A percentile compares a stretch with the other conserved stretches of the same genome.
Conservation (phyloP, 306 rosid species). For the Calophaca sinica region DNA sequence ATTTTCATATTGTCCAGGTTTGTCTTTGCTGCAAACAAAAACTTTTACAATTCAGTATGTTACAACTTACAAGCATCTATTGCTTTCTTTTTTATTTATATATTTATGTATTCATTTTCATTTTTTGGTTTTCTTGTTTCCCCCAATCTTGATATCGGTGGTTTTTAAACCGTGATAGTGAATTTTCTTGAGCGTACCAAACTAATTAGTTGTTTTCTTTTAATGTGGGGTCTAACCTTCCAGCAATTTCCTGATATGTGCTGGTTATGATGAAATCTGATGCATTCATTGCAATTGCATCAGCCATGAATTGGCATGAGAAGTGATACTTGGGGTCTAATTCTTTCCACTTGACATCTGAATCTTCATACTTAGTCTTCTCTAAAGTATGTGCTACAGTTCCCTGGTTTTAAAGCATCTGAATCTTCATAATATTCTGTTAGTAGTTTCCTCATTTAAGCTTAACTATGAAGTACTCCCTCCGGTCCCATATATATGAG, state of each 20-base stretch:
- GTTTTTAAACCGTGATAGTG: neutral
- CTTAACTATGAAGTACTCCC: no score
- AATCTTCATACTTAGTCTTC: slow-evolving; percentile 91
- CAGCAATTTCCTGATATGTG: slow-evolving; percentile 92
- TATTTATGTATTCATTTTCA: neutral
- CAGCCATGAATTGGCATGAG: slow-evolving; percentile 88
- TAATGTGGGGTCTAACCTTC: slow-evolving; percentile 65
- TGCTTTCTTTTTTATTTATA: neutral
- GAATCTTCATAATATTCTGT: slow-evolving; percentile 40
- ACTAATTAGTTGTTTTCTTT: neutral
- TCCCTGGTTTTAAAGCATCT: slow-evolving; percentile 60
- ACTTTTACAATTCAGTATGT: slow-evolving; percentile 35
- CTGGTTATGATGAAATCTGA: slow-evolving; percentile 89
- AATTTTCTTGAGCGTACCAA: slow-evolving; percentile 8
- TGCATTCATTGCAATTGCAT: slow-evolving; percentile 89
- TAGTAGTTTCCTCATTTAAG: slow-evolving; percentile 49
- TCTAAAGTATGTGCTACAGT: slow-evolving; percentile 95
- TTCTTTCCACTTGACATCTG: slow-evolving; percentile 92
- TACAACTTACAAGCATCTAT: neutral
- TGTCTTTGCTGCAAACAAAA: slow-evolving; percentile 74
- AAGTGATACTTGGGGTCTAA: slow-evolving; percentile 88
- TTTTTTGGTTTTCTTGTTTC: neutral
- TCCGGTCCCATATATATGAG: no score
- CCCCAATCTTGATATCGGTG: neutral
- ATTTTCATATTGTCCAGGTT: slow-evolving; percentile 89